Percentiles rank a stretch among this genome's conserved stretches.
Conservation (phyloP, 805 yeast species). For the Candida succiphila region DNA sequence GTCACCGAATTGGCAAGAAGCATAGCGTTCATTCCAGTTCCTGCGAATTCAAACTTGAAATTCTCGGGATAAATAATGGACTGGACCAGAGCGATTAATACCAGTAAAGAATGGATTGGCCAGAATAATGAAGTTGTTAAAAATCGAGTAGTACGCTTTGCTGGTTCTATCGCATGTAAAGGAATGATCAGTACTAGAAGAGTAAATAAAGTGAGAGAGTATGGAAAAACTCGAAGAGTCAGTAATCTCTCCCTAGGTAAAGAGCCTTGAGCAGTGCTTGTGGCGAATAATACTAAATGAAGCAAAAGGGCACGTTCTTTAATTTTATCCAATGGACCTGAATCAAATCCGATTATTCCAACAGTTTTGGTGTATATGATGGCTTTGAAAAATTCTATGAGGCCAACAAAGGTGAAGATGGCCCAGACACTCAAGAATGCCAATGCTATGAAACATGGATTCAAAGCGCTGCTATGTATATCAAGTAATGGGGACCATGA, state of each 20-base stretch:
- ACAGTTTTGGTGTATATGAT: slow-evolving; percentile 4
- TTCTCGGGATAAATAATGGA: slow-evolving; percentile 3
- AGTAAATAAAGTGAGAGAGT: neutral
- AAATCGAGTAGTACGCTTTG: slow-evolving; percentile 25
- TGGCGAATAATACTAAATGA: slow-evolving; percentile 3
- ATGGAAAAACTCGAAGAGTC: too few species aligned
- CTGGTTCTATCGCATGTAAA: slow-evolving; percentile 32
- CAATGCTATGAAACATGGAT: slow-evolving; percentile 20
- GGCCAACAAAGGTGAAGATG: slow-evolving; percentile 9
- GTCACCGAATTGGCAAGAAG: slow-evolving; percentile 19
- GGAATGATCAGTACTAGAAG: slow-evolving; percentile 24
- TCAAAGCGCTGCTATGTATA: slow-evolving; percentile 19
- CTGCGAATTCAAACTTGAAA: slow-evolving; percentile 5
- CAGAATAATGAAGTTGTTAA: slow-evolving; percentile 32
- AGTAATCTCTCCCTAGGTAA: too few species aligned
- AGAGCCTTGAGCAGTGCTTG: neutral
- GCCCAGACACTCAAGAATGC: slow-evolving; percentile 6
- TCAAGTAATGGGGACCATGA: slow-evolving; percentile 16
- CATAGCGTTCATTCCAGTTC: slow-evolving; percentile 15
- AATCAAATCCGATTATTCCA: slow-evolving; percentile 5
- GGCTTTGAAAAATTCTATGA: too few species aligned
- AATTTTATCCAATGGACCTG: slow-evolving; percentile 6
- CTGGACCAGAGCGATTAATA: slow-evolving; percentile 3
- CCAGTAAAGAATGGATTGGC: slow-evolving; percentile 19
- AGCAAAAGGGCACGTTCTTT: slow-evolving; percentile 6